A percentile compares a stretch with the other conserved stretches of the same genome.
Evolutionary conservation across 805 yeast species (phyloP).

Genomic region (Spathaspora girioi): DNA sequence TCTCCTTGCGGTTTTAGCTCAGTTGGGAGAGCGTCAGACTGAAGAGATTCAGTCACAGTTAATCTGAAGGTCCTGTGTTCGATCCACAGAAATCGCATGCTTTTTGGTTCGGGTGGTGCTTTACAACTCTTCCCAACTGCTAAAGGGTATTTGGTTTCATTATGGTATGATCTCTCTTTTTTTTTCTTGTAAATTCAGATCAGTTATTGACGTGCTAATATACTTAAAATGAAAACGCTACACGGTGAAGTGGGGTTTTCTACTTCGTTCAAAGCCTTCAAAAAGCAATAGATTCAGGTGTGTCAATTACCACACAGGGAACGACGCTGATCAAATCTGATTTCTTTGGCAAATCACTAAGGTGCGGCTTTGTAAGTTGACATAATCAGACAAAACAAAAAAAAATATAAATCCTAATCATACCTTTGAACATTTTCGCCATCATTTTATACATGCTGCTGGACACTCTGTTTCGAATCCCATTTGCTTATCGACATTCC

Average conservation of each 20-base stretch:
- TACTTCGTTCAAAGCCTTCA: too few relatives aligned
- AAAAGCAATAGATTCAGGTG: too few relatives aligned
- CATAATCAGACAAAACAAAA: not conserved
- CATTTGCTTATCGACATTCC: slow-evolving; percentile 7
- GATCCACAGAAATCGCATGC: slow-evolving; percentile 72
- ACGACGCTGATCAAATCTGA: too few relatives aligned
- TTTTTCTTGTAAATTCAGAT: too few relatives aligned
- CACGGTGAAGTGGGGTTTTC: too few relatives aligned
- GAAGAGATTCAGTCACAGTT: slow-evolving; percentile 19
- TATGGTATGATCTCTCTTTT: too few relatives aligned
- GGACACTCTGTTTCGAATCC: slow-evolving; percentile 2
- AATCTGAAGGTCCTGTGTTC: slow-evolving; percentile 88
- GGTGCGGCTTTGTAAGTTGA: not conserved
- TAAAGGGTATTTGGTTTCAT: not conserved
- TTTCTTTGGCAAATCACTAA: not conserved
- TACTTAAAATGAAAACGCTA: too few relatives aligned
- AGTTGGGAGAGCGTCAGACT: slow-evolving; percentile 41
- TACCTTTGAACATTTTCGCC: not conserved
- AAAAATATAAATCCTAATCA: not conserved
- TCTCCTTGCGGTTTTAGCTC: slow-evolving; percentile 32
- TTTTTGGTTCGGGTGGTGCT: slow-evolving; percentile 4
- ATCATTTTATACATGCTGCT: not conserved
- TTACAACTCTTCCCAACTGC: too few relatives aligned
- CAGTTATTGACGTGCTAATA: too few relatives aligned
- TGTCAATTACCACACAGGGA: too few relatives aligned